Evolutionary conservation across 1,139 yeast species (phyloP).

Genomic region (Taphrina wiesneri): DNA sequence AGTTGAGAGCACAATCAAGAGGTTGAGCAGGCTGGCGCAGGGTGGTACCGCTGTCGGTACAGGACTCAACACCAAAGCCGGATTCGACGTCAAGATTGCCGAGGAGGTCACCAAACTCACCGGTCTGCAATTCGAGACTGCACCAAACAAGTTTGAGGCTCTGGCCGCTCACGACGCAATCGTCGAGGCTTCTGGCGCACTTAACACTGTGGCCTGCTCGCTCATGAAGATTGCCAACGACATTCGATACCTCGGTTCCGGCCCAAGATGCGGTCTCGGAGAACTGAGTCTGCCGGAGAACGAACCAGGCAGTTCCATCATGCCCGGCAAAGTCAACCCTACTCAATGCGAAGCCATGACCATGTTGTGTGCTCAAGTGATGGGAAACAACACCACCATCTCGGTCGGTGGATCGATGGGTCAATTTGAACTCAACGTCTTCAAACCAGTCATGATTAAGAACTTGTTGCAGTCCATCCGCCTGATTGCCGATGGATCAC

Average conservation of each 20-base stretch:
- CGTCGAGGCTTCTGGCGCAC: constrained; percentile 95
- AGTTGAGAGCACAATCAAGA: constrained; percentile 72
- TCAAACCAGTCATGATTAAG: constrained; percentile 92
- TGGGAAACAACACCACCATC: constrained; percentile 93
- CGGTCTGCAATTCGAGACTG: constrained; percentile 84
- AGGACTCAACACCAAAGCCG: constrained; percentile 89
- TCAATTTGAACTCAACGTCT: constrained; percentile 95
- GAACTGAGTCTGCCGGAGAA: constrained; percentile 94
- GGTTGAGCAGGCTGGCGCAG: constrained; percentile 83
- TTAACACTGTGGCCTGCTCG: constrained; percentile 91
- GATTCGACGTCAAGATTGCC: constrained; percentile 83
- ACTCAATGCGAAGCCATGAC: constrained; percentile 98
- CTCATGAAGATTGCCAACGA: constrained; percentile 96
- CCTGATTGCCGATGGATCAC: constrained; percentile 81
- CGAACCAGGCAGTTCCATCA: constrained; percentile 92
- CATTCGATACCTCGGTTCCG: constrained; percentile 95
- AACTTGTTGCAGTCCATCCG: constrained; percentile 86
- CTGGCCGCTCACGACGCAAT: constrained; percentile 98
- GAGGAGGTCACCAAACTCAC: constrained; percentile 76
- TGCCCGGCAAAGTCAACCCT: constrained; percentile 99
- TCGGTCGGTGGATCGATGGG: constrained; percentile 98
- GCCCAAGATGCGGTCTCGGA: constrained; percentile 99
- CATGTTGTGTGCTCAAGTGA: constrained; percentile 96
- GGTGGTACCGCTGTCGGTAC: constrained; percentile 99
- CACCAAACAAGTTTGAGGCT: constrained; percentile 98